Conservation (phyloP, 169 alveolate genomes). For the Neospora caninum region DNA sequence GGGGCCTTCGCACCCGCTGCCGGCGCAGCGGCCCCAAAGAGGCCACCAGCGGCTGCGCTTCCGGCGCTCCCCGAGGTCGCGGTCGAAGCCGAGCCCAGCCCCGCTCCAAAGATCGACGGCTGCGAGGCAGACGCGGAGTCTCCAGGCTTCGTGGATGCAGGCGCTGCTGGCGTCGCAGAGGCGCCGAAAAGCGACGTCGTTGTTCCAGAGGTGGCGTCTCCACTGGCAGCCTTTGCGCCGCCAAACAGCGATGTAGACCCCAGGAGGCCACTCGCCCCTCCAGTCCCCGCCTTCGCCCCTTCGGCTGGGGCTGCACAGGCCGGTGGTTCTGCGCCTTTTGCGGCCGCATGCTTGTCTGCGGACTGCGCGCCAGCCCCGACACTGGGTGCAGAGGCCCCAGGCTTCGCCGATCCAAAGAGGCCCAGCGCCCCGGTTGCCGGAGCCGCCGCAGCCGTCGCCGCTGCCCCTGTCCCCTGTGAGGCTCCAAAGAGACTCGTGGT, state of each 20-base stretch:
- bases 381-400: constrained; percentile 4
- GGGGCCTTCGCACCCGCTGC: constrained; percentile 23
- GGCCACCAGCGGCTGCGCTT: constrained; percentile 38
- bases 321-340: constrained; percentile 27
- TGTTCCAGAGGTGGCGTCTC: background rate
- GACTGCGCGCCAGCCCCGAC: constrained; percentile 8
- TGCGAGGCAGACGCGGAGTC: background rate
- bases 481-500: constrained; percentile 50
- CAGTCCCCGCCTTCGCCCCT: constrained; percentile 29
- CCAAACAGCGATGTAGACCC: background rate
- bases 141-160: background rate
- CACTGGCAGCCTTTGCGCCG: background rate
- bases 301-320: constrained; percentile 54
- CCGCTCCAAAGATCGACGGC: background rate
- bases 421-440: constrained; percentile 35
- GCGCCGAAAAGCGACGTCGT: background rate
- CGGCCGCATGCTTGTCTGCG: background rate
- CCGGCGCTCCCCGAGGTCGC: background rate
- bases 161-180: background rate
- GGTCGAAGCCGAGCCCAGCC: background rate
- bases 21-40: constrained; percentile 40
- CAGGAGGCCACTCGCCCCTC: background rate
- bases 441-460: constrained; percentile 29
- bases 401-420: constrained; percentile 6
- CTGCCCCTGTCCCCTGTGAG: background rate